phyloP scores from a whole-genome alignment of 768 basidiomycete genomes.

The Hygrocybe coccinea region DNA sequence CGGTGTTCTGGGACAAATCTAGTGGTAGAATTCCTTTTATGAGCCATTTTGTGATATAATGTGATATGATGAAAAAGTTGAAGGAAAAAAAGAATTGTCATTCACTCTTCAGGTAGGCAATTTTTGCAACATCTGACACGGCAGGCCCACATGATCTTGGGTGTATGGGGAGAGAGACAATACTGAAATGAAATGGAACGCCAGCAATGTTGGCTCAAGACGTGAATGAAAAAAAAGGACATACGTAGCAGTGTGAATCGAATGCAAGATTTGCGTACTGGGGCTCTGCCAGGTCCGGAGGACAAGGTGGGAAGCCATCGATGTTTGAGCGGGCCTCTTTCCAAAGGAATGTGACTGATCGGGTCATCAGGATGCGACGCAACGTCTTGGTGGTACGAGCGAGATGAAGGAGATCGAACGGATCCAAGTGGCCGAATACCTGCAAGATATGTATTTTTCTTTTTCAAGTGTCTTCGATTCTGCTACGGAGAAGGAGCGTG shows the following conservation, averaged over 20 bases:
- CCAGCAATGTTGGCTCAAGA: no score
- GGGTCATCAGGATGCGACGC: conserved; percentile 43
- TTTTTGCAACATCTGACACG: conserved; percentile 17
- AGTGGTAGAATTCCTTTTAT: background rate
- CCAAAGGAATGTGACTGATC: conserved; percentile 48
- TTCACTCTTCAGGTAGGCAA: conserved; percentile 15
- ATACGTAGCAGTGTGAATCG: conserved; percentile 47
- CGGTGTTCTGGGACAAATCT: background rate
- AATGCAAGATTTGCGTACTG: conserved; percentile 50
- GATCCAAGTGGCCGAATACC: conserved; percentile 50
- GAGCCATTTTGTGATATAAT: no score
- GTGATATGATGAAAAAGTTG: no score
- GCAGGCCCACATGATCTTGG: conserved; percentile 12
- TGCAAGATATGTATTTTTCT: conserved; percentile 18
- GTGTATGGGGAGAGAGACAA: conserved; percentile 8
- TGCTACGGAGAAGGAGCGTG: background rate
- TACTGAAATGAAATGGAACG: background rate
- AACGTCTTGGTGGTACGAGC: conserved; percentile 48
- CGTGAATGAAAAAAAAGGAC: background rate
- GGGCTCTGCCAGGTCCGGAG: conserved; percentile 45
- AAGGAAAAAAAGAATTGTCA: background rate
- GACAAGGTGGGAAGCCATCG: conserved; percentile 42
- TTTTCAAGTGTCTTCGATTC: background rate
- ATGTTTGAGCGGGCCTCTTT: conserved; percentile 40
- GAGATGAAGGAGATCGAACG: conserved; percentile 48